These are phyloP conservation scores for Pisolithus tinctorius DNA, from an alignment of 768 basidiomycete species.

Conservation along the genomic window DNA sequence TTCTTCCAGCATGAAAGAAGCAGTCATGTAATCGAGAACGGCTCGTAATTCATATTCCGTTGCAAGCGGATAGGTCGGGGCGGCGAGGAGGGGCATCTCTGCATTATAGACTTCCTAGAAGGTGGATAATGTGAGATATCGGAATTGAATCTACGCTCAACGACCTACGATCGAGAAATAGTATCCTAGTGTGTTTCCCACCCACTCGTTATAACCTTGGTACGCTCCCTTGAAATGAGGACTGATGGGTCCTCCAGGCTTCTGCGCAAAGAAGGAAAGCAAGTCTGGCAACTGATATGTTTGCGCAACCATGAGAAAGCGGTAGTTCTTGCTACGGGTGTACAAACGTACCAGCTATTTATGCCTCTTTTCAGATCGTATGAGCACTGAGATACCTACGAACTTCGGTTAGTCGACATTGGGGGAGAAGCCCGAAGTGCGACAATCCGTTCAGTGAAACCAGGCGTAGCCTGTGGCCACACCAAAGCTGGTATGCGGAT, in stretches of 20 bases:
- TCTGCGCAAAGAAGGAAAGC: constrained; percentile 17
- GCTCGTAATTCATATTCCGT: constrained; percentile 14
- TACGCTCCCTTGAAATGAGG: constrained; percentile 19
- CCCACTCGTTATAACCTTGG: constrained; percentile 17
- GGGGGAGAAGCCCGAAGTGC: no score
- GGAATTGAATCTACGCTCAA: not conserved
- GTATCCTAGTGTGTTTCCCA: constrained; percentile 16
- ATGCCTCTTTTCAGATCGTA: not conserved
- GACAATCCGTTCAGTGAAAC: no score
- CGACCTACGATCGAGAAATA: constrained; percentile 16
- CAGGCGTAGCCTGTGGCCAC: no score
- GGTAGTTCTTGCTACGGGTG: no score
- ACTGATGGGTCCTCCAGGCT: constrained; percentile 23
- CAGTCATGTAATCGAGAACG: constrained; percentile 23
- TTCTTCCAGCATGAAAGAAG: constrained; percentile 26
- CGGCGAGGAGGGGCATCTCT: constrained; percentile 21
- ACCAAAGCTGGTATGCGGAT: no score
- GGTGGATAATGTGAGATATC: not conserved
- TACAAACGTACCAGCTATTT: not conserved
- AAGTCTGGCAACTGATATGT: constrained; percentile 20
- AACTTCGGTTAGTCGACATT: no score
- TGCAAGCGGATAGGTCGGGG: constrained; percentile 18
- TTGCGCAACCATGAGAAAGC: constrained; percentile 11
- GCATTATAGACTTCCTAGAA: constrained; percentile 20
- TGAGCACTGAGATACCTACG: no score